Evolutionary conservation across 169 alveolate genomes (phyloP).

Genomic region (Cryptosporidium andersoni): DNA sequence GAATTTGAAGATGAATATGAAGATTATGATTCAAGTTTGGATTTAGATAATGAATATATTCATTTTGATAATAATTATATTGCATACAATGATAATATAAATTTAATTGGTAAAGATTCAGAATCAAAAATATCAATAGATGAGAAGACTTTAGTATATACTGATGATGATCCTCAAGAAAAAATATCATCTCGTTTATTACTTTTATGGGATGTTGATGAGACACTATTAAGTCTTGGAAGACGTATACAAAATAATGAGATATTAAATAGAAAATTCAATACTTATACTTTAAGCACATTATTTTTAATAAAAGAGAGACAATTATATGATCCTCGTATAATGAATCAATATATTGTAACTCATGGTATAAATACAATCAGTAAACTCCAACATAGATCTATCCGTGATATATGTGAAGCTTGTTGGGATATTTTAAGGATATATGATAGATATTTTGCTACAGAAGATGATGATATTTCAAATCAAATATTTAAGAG

Average conservation of each 20-base stretch:
- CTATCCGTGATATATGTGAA: slow-evolving; percentile 15
- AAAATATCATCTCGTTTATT: slow-evolving; percentile 21
- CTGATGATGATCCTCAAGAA: background rate
- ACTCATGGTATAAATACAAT: slow-evolving; percentile 46
- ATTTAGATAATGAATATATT: background rate
- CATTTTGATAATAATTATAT: background rate
- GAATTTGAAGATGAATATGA: slow-evolving; percentile 27
- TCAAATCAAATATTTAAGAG: slow-evolving; percentile 26
- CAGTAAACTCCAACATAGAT: slow-evolving; percentile 17
- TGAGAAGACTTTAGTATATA: slow-evolving; percentile 34
- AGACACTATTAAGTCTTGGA: slow-evolving; percentile 24
- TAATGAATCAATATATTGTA: slow-evolving; percentile 40
- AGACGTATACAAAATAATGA: slow-evolving; percentile 11
- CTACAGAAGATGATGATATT: slow-evolving; percentile 23
- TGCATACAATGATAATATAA: background rate
- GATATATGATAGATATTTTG: slow-evolving; percentile 54
- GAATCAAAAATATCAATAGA: slow-evolving; percentile 12
- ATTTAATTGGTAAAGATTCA: background rate
- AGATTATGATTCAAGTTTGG: slow-evolving; percentile 17
- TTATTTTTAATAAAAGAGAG: slow-evolving; percentile 42
- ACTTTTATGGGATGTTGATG: slow-evolving; percentile 57
- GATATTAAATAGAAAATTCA: slow-evolving; percentile 13
- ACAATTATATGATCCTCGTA: slow-evolving; percentile 41
- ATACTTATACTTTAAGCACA: slow-evolving; percentile 44
- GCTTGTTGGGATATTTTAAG: slow-evolving; percentile 67